Evolutionary conservation across 495 filamentous ascomycete species (phyloP), one percentile per base, ranked within the genome.

Genomic region (Penicillium manginii): DNA sequence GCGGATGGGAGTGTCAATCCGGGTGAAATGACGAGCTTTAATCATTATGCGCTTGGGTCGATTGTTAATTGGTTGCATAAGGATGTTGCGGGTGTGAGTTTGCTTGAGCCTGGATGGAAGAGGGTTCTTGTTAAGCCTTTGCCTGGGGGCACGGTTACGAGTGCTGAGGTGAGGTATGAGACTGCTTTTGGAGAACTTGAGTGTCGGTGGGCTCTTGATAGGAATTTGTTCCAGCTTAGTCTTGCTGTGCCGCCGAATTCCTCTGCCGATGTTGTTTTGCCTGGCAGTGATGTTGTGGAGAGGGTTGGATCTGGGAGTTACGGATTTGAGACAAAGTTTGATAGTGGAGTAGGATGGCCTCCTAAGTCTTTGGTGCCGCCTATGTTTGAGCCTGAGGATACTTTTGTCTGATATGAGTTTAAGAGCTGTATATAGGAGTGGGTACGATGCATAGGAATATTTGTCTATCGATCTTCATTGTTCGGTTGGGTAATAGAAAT

Each of bases 21-120:
- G 0, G 81, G 79, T 0, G 55, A 73, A 21, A 84, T 86, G 82
- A 83, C 79, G 2, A 81, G 76, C 17, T 86, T 86, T 62, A 84
- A 82, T 54, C 78, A 81, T 52, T 82, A 82, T 52, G 78, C 79
- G 0, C 64, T 82, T 23, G 80, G 80, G 4, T 65, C 72, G 2
- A 72, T 82, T 2, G 57, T 63, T 1, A 64, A 60, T n/a, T 73
- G 70, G 70, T 54, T 73, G n/a, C 66, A 73, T 52, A 39, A 62
- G 50, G 55, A 49, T 46, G 64, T 70, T 9, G 70, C 62, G 1
- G 70, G 70, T n/a, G 39, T 62, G 18, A 62, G 54, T 39, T 50
- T 50, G 22, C 23, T 62, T 7, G 50, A 55, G n/a, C 55, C 70
- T 9, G 72, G 70, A 0, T 75, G 72, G 72, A 66, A 63, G 17